phyloP scores from a whole-genome alignment of 2,329 filamentous ascomycete species.

The Diplodia sapinea region DNA sequence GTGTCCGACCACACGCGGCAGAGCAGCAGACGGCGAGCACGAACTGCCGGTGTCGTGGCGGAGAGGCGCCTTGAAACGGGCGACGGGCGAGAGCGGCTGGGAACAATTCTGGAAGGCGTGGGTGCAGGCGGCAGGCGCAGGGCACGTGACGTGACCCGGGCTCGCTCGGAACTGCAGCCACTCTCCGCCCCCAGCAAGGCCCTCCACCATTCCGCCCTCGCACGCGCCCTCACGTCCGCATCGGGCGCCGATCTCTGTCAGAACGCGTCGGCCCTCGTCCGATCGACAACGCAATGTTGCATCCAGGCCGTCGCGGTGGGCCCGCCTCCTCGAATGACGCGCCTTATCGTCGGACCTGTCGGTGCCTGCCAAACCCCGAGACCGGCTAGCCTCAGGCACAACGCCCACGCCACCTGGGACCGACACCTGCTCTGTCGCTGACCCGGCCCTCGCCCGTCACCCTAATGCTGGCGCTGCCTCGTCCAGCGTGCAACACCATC shows the following conservation, averaged over 20 bases:
- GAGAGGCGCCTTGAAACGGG: constrained; percentile 5
- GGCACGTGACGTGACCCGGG: background rate
- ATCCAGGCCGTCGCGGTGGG: constrained; percentile 12
- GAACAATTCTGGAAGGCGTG: too few species aligned
- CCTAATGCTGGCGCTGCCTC: background rate
- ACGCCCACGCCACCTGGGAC: too few species aligned
- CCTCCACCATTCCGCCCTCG: background rate
- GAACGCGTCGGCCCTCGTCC: constrained; percentile 2
- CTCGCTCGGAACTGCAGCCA: background rate
- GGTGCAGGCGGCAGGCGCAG: background rate
- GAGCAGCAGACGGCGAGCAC: background rate
- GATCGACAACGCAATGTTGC: constrained; percentile 22
- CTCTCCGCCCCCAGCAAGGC: background rate
- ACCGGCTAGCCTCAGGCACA: constrained; percentile 5
- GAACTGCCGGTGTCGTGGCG: background rate
- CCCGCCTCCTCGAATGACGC: constrained; percentile 1
- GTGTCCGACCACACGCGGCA: background rate
- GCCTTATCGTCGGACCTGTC: background rate
- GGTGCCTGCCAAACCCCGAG: constrained; percentile 3
- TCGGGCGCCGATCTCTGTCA: background rate
- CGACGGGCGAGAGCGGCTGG: background rate
- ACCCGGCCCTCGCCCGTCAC: background rate
- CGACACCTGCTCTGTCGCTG: background rate
- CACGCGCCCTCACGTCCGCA: background rate
- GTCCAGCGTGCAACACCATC: constrained; percentile 15